Evolutionary conservation across 2,329 filamentous ascomycete species (phyloP).

Genomic region (Aspergillus costaricaensis): DNA sequence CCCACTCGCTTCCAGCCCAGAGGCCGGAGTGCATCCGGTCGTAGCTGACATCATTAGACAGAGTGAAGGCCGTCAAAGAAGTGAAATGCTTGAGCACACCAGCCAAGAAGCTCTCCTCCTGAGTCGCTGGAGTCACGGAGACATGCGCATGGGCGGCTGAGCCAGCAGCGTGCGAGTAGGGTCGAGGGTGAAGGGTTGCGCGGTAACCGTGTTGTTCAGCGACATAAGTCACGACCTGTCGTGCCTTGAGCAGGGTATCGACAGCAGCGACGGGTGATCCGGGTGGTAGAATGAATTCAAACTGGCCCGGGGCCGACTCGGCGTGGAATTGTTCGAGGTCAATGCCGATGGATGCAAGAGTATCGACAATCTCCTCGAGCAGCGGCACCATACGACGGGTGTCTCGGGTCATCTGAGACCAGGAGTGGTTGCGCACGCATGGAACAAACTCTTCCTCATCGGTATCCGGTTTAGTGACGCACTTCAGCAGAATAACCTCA

Average conservation of each 20-base stretch:
- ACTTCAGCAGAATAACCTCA: conserved; percentile 71
- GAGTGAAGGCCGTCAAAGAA: conserved; percentile 68
- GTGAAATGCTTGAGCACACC: conserved; percentile 68
- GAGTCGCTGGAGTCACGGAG: conserved; percentile 58
- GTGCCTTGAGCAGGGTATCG: conserved; percentile 69
- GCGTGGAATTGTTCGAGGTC: conserved; percentile 72
- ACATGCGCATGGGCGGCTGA: conserved; percentile 69
- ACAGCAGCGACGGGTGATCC: conserved; percentile 66
- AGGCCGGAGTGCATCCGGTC: conserved; percentile 66
- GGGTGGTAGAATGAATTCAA: conserved; percentile 71
- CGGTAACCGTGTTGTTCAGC: conserved; percentile 64
- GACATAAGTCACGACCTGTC: conserved; percentile 67
- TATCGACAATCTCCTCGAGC: conserved; percentile 65
- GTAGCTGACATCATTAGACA: conserved; percentile 68
- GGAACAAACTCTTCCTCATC: conserved; percentile 43
- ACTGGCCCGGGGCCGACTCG: conserved; percentile 73
- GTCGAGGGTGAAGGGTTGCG: conserved; percentile 74
- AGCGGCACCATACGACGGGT: conserved; percentile 59
- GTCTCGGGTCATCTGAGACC: conserved; percentile 67
- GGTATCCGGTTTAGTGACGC: conserved; percentile 35
- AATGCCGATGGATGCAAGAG: conserved; percentile 64
- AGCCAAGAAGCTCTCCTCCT: conserved; percentile 65
- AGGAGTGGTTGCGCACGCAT: conserved; percentile 66
- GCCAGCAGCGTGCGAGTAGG: conserved; percentile 56
- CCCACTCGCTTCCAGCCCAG: conserved; percentile 78